Percentiles rank a stretch among this genome's conserved stretches.
These are phyloP conservation scores for Podila verticillata DNA, from an alignment of 192 early-diverging fungal species.

Conservation along the genomic window DNA sequence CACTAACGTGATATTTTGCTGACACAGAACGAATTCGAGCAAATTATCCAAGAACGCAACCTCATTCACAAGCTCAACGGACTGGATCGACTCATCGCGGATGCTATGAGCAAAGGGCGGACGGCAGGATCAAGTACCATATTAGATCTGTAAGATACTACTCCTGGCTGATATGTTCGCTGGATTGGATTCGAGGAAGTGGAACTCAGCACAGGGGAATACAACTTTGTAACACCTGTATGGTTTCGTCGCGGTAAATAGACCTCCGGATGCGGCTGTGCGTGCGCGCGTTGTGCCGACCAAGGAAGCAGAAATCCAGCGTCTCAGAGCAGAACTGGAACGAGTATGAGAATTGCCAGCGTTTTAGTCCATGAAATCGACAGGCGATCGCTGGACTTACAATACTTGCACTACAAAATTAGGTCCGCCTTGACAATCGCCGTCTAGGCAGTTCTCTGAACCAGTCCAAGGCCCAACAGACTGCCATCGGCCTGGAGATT, in stretches of 20 bases:
- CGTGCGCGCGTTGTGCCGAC: conserved; percentile 45
- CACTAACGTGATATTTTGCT: not conserved
- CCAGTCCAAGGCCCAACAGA: conserved; percentile 33
- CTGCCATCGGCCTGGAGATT: conserved; percentile 22
- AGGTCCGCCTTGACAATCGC: conserved; percentile 43
- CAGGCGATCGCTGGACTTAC: not conserved
- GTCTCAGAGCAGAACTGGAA: conserved; percentile 42
- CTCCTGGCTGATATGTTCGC: too few relatives aligned
- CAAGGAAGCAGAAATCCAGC: conserved; percentile 45
- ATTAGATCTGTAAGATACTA: conserved; percentile 26
- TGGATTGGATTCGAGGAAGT: too few relatives aligned
- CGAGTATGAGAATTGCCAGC: conserved; percentile 4
- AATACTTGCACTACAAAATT: not conserved
- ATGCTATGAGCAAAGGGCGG: conserved; percentile 30
- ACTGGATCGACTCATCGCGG: conserved; percentile 44
- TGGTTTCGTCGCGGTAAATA: not conserved
- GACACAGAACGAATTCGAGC: conserved; percentile 38
- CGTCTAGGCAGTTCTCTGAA: conserved; percentile 34
- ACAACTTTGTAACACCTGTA: not conserved
- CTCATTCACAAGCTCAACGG: conserved; percentile 40
- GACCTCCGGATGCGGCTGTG: conserved; percentile 35
- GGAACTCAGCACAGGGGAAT: not conserved
- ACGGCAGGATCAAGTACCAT: conserved; percentile 38
- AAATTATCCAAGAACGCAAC: conserved; percentile 41
- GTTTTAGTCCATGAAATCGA: not conserved